Conservation (phyloP, 2,329 filamentous ascomycete species). For the Fusarium albidum region DNA sequence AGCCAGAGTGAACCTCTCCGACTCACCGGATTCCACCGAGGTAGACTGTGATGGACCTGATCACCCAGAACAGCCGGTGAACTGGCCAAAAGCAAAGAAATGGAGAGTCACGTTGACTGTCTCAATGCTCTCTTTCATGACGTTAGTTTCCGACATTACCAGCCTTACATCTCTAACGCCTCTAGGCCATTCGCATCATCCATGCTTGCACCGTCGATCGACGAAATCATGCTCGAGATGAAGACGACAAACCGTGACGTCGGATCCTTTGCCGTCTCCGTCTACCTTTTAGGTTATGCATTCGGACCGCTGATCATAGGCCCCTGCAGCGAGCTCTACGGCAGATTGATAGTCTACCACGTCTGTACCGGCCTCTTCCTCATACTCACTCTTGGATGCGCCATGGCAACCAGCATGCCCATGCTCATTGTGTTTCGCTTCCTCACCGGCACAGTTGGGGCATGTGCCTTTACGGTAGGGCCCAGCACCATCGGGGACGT, state of each 20-base stretch:
- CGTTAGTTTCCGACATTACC: slow-evolving; percentile 5
- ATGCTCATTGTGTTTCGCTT: slow-evolving; percentile 68
- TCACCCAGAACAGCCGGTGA: slow-evolving; percentile 19
- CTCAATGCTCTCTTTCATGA: slow-evolving; percentile 17
- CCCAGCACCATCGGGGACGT: too few relatives aligned
- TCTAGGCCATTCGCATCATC: slow-evolving; percentile 27
- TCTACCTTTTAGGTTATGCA: slow-evolving; percentile 56
- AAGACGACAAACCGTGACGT: slow-evolving; percentile 16
- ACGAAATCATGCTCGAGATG: slow-evolving; percentile 22
- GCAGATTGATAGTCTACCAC: slow-evolving; percentile 53
- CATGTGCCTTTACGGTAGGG: slow-evolving; percentile 64
- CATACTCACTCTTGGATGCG: slow-evolving; percentile 14
- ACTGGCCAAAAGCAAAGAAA: slow-evolving; percentile 23
- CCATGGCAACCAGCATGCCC: slow-evolving; percentile 43
- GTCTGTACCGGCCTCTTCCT: slow-evolving; percentile 45
- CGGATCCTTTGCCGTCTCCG: slow-evolving; percentile 38
- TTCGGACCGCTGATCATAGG: slow-evolving; percentile 57
- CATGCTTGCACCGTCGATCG: slow-evolving; percentile 22
- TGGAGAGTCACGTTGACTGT: slow-evolving; percentile 16
- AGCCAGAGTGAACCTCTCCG: too few relatives aligned
- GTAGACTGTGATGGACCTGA: slow-evolving; percentile 20
- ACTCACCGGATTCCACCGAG: background rate
- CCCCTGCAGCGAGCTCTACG: slow-evolving; percentile 58
- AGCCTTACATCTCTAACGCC: background rate
- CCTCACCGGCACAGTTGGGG: slow-evolving; percentile 65